These are phyloP conservation scores for Diplodia sapinea DNA, from an alignment of 2,329 filamentous ascomycete genomes.

Conservation along the genomic window DNA sequence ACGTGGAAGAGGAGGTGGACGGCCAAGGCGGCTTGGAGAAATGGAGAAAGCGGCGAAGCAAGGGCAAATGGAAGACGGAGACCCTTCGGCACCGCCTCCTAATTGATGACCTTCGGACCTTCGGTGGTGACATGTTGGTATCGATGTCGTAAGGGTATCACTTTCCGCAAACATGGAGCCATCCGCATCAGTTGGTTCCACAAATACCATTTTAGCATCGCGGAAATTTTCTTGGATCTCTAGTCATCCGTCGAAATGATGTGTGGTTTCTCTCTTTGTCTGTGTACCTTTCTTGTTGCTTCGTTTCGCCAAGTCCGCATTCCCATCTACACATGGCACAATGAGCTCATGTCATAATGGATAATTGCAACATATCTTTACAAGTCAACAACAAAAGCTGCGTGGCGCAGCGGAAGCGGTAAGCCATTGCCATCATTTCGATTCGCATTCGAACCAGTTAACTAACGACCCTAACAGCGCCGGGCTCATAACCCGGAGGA, in stretches of 20 bases:
- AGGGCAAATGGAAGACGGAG: not conserved
- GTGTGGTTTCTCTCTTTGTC: not conserved
- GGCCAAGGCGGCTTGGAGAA: conserved; percentile 32
- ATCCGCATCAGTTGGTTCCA: not conserved
- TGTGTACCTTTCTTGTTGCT: not conserved
- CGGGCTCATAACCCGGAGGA: conserved; percentile 45
- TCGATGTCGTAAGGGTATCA: not conserved
- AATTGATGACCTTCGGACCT: not conserved
- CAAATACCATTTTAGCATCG: not conserved
- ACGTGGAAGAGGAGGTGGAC: conserved; percentile 25
- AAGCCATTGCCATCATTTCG: not conserved
- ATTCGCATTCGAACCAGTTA: not conserved
- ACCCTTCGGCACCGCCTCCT: not conserved
- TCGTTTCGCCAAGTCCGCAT: not conserved
- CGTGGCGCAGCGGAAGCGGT: conserved; percentile 42
- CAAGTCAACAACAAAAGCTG: conserved; percentile 35
- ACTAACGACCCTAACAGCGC: conserved; percentile 32
- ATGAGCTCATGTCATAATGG: not conserved
- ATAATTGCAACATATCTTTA: not conserved
- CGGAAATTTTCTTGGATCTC: not conserved
- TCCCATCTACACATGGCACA: not conserved
- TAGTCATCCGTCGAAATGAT: not conserved
- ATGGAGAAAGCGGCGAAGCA: conserved; percentile 32
- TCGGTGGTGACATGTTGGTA: not conserved
- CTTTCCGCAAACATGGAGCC: not conserved